These are phyloP conservation scores for Eucalyptus shirleyi DNA, from an alignment of 345 rosid species.

Conservation along the genomic window DNA sequence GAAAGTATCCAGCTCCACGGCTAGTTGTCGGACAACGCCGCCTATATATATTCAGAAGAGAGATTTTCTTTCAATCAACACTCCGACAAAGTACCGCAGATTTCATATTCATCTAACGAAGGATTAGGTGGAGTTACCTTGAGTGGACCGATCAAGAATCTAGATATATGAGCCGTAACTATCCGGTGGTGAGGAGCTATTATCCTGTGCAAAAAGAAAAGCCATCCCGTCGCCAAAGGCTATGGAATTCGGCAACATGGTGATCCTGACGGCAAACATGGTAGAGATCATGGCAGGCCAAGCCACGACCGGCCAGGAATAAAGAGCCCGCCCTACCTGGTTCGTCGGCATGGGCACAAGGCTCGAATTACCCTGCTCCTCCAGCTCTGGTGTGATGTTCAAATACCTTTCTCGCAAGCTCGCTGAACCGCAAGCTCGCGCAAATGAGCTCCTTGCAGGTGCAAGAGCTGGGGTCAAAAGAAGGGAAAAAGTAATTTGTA, in stretches of 20 bases:
- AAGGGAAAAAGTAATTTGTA: neutral
- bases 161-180: constrained; percentile 18
- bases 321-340: constrained; percentile 13
- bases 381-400: constrained; percentile 1
- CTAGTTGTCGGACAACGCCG: constrained; percentile 6
- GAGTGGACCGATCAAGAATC: constrained; percentile 7
- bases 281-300: constrained; percentile 20
- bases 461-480: constrained; percentile 6
- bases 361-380: neutral
- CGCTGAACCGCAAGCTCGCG: constrained; percentile 14
- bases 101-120: neutral
- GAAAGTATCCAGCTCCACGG: constrained; percentile 24
- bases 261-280: constrained; percentile 17
- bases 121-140: neutral
- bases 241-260: neutral
- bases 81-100: neutral
- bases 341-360: neutral
- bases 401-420: constrained; percentile 1
- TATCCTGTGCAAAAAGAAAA: constrained; percentile 11
- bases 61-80: neutral
- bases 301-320: neutral
- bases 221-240: constrained; percentile 18
- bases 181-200: constrained; percentile 1
- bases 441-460: constrained; percentile 4
- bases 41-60: neutral